Evolutionary conservation across 2,329 filamentous ascomycete genomes (phyloP), one percentile per base, ranked within the genome.

Genomic region (Colletotrichum liaoningense): DNA sequence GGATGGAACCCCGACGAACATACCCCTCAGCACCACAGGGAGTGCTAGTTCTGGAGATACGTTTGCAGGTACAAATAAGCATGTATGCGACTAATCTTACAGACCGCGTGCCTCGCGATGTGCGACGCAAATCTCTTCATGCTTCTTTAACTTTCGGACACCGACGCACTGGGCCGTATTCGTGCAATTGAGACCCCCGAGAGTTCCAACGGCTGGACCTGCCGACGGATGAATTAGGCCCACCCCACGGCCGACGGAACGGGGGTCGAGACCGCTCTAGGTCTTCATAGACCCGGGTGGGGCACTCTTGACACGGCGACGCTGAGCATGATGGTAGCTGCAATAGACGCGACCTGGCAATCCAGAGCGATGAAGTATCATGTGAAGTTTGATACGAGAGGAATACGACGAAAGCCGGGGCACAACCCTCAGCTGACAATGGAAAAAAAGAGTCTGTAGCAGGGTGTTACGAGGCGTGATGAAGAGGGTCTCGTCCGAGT

Each of bases 261-360:
- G 63, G 55, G 38, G 57, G 33, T 68, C 57, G 57, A 55, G 65
- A 68, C 65, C 46, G 57, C 46, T 68, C 65, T 42, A 62, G 28
- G 16, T 67, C 38, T 12, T 49, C 11, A 35, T 12, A 24, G 63
- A 33, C 30, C 38, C 52, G 30, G 12, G 59, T 28, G 24, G 24
- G 42, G 42, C 19, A 49, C 42, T 7, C 9, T 42, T 22, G 12
- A 3, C 19, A 22, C 14, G 6, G n/a, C 26, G 28, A 42, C 9
- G 42, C 42, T 52, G 26, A 63, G 16, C 58, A 12, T 12, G 35
- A 22, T 14, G 19, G 19, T 49, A 49, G 42, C 42, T 49, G 42
- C 16, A 19, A 30, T 49, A 28, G 24, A 26, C 30, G 14, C 19
- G 19, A 49, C 11, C 42, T 33, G 28, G 22, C 28, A n/a, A 22